Evolutionary conservation across 2,329 filamentous ascomycete genomes (phyloP), one percentile per base, ranked within the genome.

Genomic region (Phoma sp.): DNA sequence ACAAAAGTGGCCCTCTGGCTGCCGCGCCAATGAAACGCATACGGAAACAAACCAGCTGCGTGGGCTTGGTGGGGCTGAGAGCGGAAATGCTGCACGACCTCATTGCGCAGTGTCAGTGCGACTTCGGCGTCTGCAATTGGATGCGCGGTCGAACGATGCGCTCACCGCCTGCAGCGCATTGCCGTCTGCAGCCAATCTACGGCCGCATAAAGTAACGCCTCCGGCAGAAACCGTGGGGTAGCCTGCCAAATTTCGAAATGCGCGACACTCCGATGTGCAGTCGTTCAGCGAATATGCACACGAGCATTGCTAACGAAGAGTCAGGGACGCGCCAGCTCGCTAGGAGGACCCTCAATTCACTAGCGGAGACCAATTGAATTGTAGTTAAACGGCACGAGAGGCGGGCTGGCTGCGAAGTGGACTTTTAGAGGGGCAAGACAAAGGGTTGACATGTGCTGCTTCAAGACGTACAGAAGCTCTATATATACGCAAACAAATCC

Each of bases 221-320:
- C 13, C 53, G 67, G 69, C 70, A 72, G 69, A 67, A 71, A 65
- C 67, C 70, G 70, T 73, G 71, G 70, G 71, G 70, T 72, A 73
- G 57, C 60, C 61, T 60, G 57, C 59, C 60, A 67, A 67, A 64
- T 68, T 68, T 65, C 60, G 58, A 59, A 57, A 61, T 58, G 62
- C 64, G 61, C 66, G 61, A 68, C 60, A 65, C 60, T 51, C 51
- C 52, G 48, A 47, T 43, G 49, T 54, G 59, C 60, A 64, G 57
- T 58, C 42, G 52, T 60, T 52, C 45, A 62, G 47, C 58, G 54
- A 62, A 55, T 49, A 52, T 54, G 55, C 61, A 62, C 56, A 59
- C 57, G 50, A 61, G 57, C 53, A 60, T 56, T 49, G 63, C 57
- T 49, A 64, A 60, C 49, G 40, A 30, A 33, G 39, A 22, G 30